Base-by-base conservation (phyloP, 2,329 filamentous ascomycete species). In the Nothophoma quercina region DNA sequence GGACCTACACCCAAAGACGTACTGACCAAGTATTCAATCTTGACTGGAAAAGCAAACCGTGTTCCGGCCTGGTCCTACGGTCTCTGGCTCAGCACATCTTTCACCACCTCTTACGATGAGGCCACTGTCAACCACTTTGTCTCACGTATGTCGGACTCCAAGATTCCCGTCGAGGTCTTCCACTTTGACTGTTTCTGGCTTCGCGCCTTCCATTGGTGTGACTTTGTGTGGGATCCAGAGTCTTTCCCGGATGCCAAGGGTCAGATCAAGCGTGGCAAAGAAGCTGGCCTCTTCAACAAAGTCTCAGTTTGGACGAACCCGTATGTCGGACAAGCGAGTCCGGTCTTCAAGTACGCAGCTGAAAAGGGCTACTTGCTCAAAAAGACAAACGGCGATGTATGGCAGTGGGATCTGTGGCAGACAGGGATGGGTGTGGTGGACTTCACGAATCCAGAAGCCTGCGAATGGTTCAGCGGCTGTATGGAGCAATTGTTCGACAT, bases 141-240 rank as follows among this genome's bases (percentile, higher is more conserved):
- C 18, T 83, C 88, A 60, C 87, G 87, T 9, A 90, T 91, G 84
- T 81, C 80, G 56, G 77, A 82, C 40, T 82, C 86, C 2, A 81
- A 83, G 36, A 88, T 87, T 13, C 85, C 86, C 0, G 80, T 91
- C 1, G 84, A 88, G 29, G 87, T 90, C 3, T 90, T 91, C 72
- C 88, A 91, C 70, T 91, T 88, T 59, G 88, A 91, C 68, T 89
- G 85, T 71, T 91, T 90, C 79, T 91, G 88, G 88, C 86, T 91
- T 80, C 86, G 86, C 56, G 86, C 85, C 1, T 90, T 89, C 68
- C 84, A 85, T 49, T 91, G 88, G 88, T 89, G 87, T 52, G 88
- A 90, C 70, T 90, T 91, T 59, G 80, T 86, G 42, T 91, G 90
- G 74, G 86, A 88, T 63, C 75, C 81, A 1, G 83, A 86, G 38